These are phyloP conservation scores for Hypoxylon subgilvum DNA, from an alignment of 495 filamentous ascomycete genomes.

Conservation along the genomic window DNA sequence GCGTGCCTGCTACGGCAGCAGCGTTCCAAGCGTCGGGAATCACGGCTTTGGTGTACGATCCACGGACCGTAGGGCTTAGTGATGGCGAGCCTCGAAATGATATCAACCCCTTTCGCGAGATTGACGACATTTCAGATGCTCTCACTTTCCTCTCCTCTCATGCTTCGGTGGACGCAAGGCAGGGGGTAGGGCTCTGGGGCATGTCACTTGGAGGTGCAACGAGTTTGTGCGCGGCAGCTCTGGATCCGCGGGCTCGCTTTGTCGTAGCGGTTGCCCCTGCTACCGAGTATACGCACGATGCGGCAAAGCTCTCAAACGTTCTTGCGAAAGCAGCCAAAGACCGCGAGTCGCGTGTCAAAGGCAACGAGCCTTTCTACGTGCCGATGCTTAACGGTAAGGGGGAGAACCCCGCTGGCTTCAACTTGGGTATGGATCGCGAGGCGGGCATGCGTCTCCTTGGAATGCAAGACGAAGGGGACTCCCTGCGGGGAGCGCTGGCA, in stretches of 20 bases:
- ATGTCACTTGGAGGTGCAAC: constrained; percentile 50
- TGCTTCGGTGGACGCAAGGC: constrained; percentile 35
- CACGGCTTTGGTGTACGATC: constrained; percentile 52
- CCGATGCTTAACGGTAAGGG: constrained; percentile 42
- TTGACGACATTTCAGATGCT: constrained; percentile 49
- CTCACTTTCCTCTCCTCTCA: constrained; percentile 41
- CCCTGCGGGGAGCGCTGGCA: not conserved
- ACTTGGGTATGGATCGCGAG: not conserved
- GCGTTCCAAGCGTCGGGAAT: constrained; percentile 46
- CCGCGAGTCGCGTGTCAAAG: constrained; percentile 37
- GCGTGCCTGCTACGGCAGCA: constrained; percentile 42
- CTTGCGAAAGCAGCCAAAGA: constrained; percentile 37
- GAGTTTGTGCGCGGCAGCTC: constrained; percentile 32
- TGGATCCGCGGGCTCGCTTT: constrained; percentile 32
- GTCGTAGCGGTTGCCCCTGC: constrained; percentile 31
- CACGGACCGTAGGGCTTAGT: constrained; percentile 46
- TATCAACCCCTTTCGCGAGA: constrained; percentile 45
- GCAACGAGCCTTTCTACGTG: constrained; percentile 32
- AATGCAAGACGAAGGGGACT: not conserved
- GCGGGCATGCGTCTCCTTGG: not conserved
- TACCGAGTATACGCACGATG: constrained; percentile 8
- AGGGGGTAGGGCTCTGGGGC: constrained; percentile 55
- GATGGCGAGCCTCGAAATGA: constrained; percentile 54
- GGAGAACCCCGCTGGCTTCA: constrained; percentile 45
- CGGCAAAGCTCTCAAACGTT: constrained; percentile 11